These are phyloP conservation scores for Kwoniella sp. DNA, from an alignment of 768 basidiomycete genomes.

Conservation along the genomic window DNA sequence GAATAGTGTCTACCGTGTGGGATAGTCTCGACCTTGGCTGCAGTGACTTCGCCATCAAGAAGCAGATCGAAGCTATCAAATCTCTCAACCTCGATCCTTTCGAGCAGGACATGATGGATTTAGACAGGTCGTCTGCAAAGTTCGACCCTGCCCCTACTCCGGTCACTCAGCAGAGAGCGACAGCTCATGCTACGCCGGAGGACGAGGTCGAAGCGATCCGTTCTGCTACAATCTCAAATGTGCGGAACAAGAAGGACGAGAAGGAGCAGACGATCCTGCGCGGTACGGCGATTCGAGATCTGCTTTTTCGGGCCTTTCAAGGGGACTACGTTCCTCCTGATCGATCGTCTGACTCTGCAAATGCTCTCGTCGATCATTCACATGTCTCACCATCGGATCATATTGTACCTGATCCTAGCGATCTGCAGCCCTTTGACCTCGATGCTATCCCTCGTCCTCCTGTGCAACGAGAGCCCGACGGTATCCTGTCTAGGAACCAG, in stretches of 20 bases:
- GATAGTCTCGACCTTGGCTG: constrained; percentile 67
- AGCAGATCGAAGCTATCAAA: constrained; percentile 70
- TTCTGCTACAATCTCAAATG: neutral
- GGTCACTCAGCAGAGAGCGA: neutral
- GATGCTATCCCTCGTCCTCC: constrained; percentile 56
- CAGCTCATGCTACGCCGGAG: neutral
- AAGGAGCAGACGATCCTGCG: constrained; percentile 59
- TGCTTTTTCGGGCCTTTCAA: constrained; percentile 66
- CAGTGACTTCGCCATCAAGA: constrained; percentile 66
- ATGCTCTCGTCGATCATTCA: neutral
- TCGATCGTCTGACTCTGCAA: neutral
- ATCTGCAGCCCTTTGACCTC: constrained; percentile 32
- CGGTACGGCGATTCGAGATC: constrained; percentile 73
- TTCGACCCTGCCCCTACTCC: neutral
- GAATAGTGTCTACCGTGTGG: neutral
- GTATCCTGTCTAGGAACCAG: constrained; percentile 71
- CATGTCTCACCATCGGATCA: constrained; percentile 5
- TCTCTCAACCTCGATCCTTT: constrained; percentile 64
- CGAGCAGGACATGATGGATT: constrained; percentile 36
- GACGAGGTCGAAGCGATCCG: neutral
- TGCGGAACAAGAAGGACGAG: neutral
- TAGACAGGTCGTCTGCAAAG: no score
- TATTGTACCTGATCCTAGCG: constrained; percentile 41
- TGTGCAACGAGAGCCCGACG: constrained; percentile 47
- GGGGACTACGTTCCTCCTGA: constrained; percentile 33